A percentile compares a stretch with the other conserved stretches of the same genome.
Conservation (phyloP, 768 basidiomycete genomes). For the Tulasnella calospora region DNA sequence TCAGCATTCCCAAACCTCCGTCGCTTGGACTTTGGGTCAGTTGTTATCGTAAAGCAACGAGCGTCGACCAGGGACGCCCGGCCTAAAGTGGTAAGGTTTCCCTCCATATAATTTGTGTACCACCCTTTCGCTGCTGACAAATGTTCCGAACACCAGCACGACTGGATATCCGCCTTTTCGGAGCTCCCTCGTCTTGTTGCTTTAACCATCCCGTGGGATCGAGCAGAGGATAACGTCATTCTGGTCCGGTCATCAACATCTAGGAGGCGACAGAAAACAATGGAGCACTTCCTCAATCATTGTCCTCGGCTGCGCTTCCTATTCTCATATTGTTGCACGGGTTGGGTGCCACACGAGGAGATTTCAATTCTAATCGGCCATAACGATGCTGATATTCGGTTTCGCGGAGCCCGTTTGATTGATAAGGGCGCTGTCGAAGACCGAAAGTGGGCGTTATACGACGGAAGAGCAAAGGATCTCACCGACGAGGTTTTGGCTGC, state of each 20-base stretch:
- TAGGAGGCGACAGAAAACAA: background rate
- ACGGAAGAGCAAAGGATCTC: background rate
- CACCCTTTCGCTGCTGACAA: background rate
- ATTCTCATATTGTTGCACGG: background rate
- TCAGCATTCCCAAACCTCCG: background rate
- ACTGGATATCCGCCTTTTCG: background rate
- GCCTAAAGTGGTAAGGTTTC: background rate
- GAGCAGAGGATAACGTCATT: background rate
- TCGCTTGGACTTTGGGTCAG: background rate
- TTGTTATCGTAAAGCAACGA: background rate
- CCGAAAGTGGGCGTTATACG: background rate
- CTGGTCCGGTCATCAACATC: background rate
- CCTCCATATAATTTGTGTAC: background rate
- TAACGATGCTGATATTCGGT: background rate
- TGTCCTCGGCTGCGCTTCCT: background rate
- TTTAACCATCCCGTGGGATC: background rate
- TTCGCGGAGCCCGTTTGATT: background rate
- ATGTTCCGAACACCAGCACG: background rate
- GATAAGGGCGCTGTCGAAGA: background rate
- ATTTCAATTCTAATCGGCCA: background rate
- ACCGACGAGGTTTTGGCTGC: too few species aligned
- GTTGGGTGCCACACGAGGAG: background rate
- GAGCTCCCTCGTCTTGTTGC: background rate
- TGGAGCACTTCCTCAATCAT: background rate
- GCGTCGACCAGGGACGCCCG: background rate